Conservation (phyloP, 768 basidiomycete species). For the Podaxis carcinomalis region DNA sequence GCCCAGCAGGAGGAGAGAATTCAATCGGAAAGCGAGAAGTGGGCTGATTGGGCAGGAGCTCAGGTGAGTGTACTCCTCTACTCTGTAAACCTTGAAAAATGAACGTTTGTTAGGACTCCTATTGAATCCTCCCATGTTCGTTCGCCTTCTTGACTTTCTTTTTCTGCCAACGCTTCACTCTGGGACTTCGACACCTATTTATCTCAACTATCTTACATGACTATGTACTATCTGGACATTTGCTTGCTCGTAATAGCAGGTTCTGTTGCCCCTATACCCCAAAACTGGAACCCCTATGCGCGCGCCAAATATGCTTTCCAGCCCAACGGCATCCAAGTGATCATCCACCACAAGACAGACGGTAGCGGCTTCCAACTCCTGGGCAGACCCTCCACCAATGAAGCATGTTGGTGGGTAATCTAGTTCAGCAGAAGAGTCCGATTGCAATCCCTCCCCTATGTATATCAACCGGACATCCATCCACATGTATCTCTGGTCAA, state of each 20-base stretch:
- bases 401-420: too few species aligned
- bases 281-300: too few species aligned
- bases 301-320: too few species aligned
- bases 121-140: neutral
- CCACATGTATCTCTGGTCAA: too few species aligned
- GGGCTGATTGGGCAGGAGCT: conserved; percentile 6
- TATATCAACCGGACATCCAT: too few species aligned
- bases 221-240: neutral
- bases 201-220: neutral
- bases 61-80: neutral
- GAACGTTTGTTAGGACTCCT: neutral
- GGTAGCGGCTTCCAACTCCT: too few species aligned
- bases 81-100: neutral
- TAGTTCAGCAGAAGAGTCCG: too few species aligned
- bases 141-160: neutral
- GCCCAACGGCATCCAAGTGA: too few species aligned
- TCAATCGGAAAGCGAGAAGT: conserved; percentile 1
- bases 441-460: too few species aligned
- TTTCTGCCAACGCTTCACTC: neutral
- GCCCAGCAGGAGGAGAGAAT: conserved; percentile 4
- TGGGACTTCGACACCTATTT: neutral
- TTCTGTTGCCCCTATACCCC: neutral
- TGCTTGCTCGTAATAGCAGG: neutral
- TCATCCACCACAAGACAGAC: too few species aligned
- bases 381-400: too few species aligned